Percentiles rank a stretch among this genome's conserved stretches.
phyloP scores from a whole-genome alignment of 2,329 filamentous ascomycete genomes.

The Ceratocystis huliohia region DNA sequence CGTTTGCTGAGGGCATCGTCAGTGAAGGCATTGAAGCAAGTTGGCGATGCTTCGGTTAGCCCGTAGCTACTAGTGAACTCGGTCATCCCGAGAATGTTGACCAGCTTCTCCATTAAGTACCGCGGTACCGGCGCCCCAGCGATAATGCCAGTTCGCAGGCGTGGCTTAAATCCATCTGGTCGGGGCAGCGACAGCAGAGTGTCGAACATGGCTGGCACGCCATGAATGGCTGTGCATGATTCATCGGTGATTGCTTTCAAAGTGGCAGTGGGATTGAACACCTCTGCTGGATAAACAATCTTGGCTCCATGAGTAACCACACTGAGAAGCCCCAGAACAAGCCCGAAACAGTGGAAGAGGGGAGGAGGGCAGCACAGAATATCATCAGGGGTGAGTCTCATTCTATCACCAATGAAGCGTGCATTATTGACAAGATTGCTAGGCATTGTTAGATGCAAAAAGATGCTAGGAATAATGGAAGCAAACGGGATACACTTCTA shows the following conservation, averaged over 20 bases:
- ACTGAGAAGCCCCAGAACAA: conserved; percentile 63
- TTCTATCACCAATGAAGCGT: conserved; percentile 59
- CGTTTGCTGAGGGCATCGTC: conserved; percentile 55
- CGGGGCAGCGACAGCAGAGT: conserved; percentile 41
- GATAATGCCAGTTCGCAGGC: conserved; percentile 62
- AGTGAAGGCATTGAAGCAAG: conserved; percentile 68
- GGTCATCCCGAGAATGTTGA: conserved; percentile 59
- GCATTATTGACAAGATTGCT: conserved; percentile 53
- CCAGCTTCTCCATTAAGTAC: conserved; percentile 60
- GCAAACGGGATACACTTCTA: conserved; percentile 6
- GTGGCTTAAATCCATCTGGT: conserved; percentile 33
- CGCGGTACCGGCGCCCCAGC: conserved; percentile 65
- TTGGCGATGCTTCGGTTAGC: conserved; percentile 66
- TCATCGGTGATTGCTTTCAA: conserved; percentile 55
- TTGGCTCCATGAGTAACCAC: conserved; percentile 61
- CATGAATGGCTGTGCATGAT: conserved; percentile 61
- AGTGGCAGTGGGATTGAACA: conserved; percentile 56
- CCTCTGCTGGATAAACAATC: conserved; percentile 62
- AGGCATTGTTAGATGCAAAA: conserved; percentile 12
- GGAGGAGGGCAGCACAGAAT: conserved; percentile 70
- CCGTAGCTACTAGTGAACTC: conserved; percentile 61
- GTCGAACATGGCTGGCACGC: conserved; percentile 77
- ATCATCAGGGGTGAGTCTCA: conserved; percentile 54
- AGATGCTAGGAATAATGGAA: no score
- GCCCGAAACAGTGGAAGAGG: conserved; percentile 75